phyloP scores from a whole-genome alignment of 2,329 filamentous ascomycete genomes.

The Nigrograna mackinnonii region DNA sequence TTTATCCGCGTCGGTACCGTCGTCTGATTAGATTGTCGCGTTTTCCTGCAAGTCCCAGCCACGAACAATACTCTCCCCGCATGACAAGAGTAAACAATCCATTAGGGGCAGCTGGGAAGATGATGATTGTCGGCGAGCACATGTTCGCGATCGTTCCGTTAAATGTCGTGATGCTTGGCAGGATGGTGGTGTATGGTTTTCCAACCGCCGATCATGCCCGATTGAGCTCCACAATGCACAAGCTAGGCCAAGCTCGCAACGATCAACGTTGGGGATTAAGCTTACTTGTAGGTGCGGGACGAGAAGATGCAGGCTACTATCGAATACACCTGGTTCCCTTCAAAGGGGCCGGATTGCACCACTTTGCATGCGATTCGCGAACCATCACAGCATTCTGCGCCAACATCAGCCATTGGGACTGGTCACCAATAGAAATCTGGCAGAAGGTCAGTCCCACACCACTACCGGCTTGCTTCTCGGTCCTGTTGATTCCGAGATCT shows the following conservation, averaged over 20 bases:
- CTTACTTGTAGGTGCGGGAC: constrained; percentile 7
- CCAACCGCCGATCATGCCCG: constrained; percentile 21
- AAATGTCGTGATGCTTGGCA: constrained; percentile 28
- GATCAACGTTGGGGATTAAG: constrained; percentile 9
- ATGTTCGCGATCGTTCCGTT: constrained; percentile 24
- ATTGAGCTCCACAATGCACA: not conserved
- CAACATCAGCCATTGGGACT: too few species aligned
- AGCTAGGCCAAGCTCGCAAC: constrained; percentile 10
- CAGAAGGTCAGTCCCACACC: too few species aligned
- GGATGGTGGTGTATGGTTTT: constrained; percentile 16
- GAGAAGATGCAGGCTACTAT: too few species aligned
- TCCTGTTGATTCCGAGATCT: too few species aligned
- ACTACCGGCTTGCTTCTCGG: too few species aligned
- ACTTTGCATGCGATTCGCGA: too few species aligned
- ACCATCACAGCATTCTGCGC: too few species aligned
- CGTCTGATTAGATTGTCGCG: not conserved
- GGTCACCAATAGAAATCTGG: too few species aligned
- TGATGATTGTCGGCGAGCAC: constrained; percentile 10
- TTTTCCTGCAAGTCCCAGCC: not conserved
- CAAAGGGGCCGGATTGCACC: not conserved
- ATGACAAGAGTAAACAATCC: too few species aligned
- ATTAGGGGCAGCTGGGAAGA: too few species aligned
- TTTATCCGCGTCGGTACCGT: constrained; percentile 1
- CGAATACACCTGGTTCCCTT: too few species aligned
- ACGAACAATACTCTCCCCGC: too few species aligned